These are phyloP conservation scores for Dendrocalamus sinicus DNA, from an alignment of 176 grass and related monocot species.

Conservation along the genomic window DNA sequence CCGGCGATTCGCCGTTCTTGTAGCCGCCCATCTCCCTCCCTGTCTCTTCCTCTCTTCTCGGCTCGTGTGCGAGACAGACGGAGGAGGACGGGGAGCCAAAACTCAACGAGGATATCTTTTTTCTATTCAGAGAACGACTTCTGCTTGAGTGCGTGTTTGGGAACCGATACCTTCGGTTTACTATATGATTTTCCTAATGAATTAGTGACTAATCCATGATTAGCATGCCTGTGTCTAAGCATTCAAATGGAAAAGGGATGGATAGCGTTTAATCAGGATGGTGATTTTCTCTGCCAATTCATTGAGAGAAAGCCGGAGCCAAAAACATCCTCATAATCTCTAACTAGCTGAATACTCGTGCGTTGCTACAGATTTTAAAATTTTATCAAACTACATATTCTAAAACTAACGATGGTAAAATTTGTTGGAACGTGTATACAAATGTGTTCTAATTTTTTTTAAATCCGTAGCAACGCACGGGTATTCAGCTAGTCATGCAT, in stretches of 20 bases:
- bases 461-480: no score
- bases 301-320: no score
- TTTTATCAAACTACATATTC: no score
- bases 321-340: no score
- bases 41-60: not conserved
- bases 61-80: not conserved
- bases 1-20: constrained; percentile 61
- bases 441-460: no score
- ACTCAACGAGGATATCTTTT: not conserved
- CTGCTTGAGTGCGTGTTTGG: not conserved
- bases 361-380: no score
- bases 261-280: not conserved
- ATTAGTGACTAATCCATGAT: constrained; percentile 12
- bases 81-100: constrained; percentile 22
- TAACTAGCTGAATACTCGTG: no score
- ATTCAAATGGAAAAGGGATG: not conserved
- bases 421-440: no score
- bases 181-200: not conserved
- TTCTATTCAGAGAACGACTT: not conserved
- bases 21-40: constrained; percentile 60
- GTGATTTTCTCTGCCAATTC: no score
- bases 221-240: not conserved
- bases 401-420: no score
- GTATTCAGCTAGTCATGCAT: no score
- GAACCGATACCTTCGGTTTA: not conserved